Conservation (phyloP, 2,329 filamentous ascomycete genomes). For the Phyllosticta paracitricarpa region DNA sequence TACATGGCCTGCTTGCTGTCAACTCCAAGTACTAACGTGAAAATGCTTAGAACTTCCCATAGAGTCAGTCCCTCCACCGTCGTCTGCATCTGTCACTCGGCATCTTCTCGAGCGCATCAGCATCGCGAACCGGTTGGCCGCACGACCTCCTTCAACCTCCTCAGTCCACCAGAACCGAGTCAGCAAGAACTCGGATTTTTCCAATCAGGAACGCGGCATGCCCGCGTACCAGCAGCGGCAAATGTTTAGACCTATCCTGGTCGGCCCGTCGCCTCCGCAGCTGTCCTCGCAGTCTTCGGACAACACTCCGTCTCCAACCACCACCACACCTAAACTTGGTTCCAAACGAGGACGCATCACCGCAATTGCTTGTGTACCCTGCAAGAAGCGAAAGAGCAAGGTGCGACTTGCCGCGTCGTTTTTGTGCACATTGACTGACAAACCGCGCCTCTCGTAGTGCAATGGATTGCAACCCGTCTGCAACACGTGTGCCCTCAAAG, state of each 20-base stretch:
- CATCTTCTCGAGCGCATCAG: background rate
- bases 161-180: background rate
- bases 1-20: conserved; percentile 4
- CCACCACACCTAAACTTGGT: conserved; percentile 7
- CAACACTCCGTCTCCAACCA: conserved; percentile 10
- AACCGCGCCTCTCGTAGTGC: conserved; percentile 16
- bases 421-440: conserved; percentile 10
- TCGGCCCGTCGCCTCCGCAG: conserved; percentile 10
- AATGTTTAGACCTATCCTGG: conserved; percentile 10
- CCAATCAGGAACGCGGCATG: conserved; percentile 3
- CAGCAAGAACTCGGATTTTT: background rate
- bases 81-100: conserved; percentile 1
- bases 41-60: conserved; percentile 7
- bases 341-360: conserved; percentile 19
- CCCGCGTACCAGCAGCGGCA: conserved; percentile 10
- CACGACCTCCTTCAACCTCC: conserved; percentile 2
- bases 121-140: background rate
- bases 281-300: conserved; percentile 8
- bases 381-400: conserved; percentile 30
- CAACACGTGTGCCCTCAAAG: conserved; percentile 30
- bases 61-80: background rate
- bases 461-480: conserved; percentile 29
- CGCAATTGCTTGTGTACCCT: conserved; percentile 30
- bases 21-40: conserved; percentile 7
- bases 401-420: conserved; percentile 13